Conservation (phyloP, 225 moss, liverwort and hornwort species). For the Sphagnum contortum region DNA sequence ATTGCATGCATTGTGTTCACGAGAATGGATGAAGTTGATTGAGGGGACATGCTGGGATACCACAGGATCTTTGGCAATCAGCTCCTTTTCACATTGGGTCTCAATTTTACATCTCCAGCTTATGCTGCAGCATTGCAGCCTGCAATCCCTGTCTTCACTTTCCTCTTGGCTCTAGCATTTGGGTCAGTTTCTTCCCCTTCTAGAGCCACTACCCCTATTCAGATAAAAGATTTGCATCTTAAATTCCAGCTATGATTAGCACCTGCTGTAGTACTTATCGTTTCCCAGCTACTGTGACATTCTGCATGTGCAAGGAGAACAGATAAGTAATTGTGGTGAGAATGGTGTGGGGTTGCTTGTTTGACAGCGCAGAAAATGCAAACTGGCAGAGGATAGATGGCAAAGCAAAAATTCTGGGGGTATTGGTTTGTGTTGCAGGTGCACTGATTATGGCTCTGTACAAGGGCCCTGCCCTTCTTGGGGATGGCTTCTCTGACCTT, state of each 20-base stretch:
- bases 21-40: background rate
- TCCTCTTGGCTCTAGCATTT: constrained; percentile 61
- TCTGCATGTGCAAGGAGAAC: no score
- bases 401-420: constrained; percentile 74
- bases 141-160: constrained; percentile 81
- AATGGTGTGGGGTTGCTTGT: constrained; percentile 1
- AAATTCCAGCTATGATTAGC: no score
- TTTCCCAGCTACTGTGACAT: no score
- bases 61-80: constrained; percentile 86
- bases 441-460: constrained; percentile 62
- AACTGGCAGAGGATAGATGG: constrained; percentile 68
- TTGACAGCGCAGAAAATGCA: constrained; percentile 55
- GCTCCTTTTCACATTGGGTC: constrained; percentile 77
- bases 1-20: background rate
- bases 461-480: constrained; percentile 61
- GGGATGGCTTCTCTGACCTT: constrained; percentile 71
- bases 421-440: constrained; percentile 55
- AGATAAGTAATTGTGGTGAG: no score
- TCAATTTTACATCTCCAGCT: constrained; percentile 70
- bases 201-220: no score
- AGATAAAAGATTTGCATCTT: no score
- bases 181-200: constrained; percentile 37
- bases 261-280: no score
- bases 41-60: background rate
- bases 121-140: constrained; percentile 80